Base-by-base conservation (phyloP, 202 grass and related monocot species). In the Carex arenaria region DNA sequence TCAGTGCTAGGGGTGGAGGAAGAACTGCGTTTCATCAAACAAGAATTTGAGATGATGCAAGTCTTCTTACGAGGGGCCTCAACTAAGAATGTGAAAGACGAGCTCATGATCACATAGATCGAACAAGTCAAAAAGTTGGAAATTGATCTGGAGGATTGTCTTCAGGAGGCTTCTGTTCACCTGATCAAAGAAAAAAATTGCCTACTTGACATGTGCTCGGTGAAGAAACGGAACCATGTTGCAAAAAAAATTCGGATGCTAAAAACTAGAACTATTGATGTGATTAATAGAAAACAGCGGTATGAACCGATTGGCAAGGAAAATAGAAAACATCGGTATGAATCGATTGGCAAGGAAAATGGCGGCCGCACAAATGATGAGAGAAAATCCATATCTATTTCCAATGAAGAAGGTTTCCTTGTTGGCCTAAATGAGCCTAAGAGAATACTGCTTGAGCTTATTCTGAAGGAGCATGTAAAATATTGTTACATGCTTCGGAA, bases 111-210 rank as follows among this genome's bases (percentile, higher is more conserved):
- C 54, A 75, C 47, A 15, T 85, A 82, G 86, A 14, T 85, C 8
- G 55, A 64, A 12, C 87, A 88, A 12, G 67, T 88, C 11, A 40
- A 34, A 1, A 65, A 88, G 14, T 53, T 88, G 36, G 66, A 76
- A 6, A 82, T 79, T 31, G 87, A 85, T 38, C 76, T 79, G 51
- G 82, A 88, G 43, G 87, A 85, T 15, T 85, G 82, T 49, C 61
- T 88, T 57, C 47, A 81, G 2, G 72, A 84, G 40, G 82, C 60
- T 42, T 61, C 15, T 5, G 3, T 80, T 78, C 12, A 18, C 26
- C 76, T 32, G 9, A 31, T 30, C n/a, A n/a, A n/a, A n/a, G 5
- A 55, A 75, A 0, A 1, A 10, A n/a, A 40, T 63, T 10, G 10
- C 12, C 6, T 7, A 49, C 8, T 5, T 10, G 8, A 1, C 31